A percentile compares a stretch with the other conserved stretches of the same genome.
Conservation (phyloP, 1,139 yeast species). For the Kluyveromyces sp. region DNA sequence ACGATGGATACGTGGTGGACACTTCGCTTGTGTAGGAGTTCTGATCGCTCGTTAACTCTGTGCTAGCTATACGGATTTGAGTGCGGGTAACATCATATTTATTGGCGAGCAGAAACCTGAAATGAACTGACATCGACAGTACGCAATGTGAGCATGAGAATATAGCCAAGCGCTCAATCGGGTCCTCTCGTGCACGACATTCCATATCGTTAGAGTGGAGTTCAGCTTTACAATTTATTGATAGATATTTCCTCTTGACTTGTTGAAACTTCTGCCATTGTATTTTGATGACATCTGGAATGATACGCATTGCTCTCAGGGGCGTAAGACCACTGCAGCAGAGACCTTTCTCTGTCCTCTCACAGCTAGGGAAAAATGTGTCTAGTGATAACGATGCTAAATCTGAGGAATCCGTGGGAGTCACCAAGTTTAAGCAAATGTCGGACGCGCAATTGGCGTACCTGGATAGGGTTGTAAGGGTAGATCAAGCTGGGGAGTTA, state of each 20-base stretch:
- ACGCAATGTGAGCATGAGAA: too few relatives aligned
- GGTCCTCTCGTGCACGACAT: too few relatives aligned
- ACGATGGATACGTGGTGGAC: too few relatives aligned
- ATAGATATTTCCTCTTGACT: too few relatives aligned
- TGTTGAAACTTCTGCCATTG: too few relatives aligned
- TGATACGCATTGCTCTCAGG: background rate
- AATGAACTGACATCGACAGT: background rate
- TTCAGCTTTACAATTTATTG: too few relatives aligned
- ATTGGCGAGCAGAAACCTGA: too few relatives aligned
- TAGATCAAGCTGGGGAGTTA: slow-evolving; percentile 97
- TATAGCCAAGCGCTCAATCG: too few relatives aligned
- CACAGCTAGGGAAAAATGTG: slow-evolving; percentile 8
- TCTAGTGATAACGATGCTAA: slow-evolving; percentile 6
- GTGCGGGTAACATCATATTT: background rate
- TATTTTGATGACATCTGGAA: background rate
- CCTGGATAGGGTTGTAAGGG: slow-evolving; percentile 72
- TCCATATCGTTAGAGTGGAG: background rate
- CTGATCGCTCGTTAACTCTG: too few relatives aligned
- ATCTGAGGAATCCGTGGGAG: background rate
- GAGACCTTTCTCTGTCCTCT: slow-evolving; percentile 11
- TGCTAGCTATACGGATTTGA: background rate
- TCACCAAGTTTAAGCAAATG: slow-evolving; percentile 28
- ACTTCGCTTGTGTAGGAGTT: too few relatives aligned
- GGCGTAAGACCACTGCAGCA: background rate
- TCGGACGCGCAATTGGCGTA: slow-evolving; percentile 61